These are phyloP conservation scores for Odontarrhena argentea DNA, from an alignment of 345 rosid species.

Conservation along the genomic window DNA sequence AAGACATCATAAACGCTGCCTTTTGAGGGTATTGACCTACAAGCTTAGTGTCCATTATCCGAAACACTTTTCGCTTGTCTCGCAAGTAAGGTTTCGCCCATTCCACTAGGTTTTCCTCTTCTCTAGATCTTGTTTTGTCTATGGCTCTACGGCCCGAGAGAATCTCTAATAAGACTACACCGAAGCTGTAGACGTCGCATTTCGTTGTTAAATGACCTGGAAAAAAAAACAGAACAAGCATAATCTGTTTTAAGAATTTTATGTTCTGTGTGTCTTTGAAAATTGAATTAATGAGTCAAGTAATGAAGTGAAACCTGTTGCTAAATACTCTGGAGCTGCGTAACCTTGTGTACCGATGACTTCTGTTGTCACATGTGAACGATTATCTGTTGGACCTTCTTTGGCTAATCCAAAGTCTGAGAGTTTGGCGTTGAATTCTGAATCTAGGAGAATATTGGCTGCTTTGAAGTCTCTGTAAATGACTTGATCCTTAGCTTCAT, in stretches of 20 bases:
- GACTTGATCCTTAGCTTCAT: slow-evolving; percentile 65
- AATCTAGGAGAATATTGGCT: slow-evolving; percentile 75
- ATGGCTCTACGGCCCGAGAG: slow-evolving; percentile 68
- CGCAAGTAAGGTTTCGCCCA: slow-evolving; percentile 81
- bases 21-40: slow-evolving; percentile 87
- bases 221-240: slow-evolving; percentile 10
- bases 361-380: slow-evolving; percentile 87
- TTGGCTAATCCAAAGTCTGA: slow-evolving; percentile 96
- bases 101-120: slow-evolving; percentile 71
- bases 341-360: slow-evolving; percentile 89
- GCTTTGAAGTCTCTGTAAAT: slow-evolving; percentile 87
- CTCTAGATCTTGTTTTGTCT: slow-evolving; percentile 55
- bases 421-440: slow-evolving; percentile 73
- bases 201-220: slow-evolving; percentile 90
- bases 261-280: neutral
- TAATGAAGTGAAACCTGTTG: slow-evolving; percentile 56
- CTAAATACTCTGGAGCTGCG: slow-evolving; percentile 92
- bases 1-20: slow-evolving; percentile 71
- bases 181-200: slow-evolving; percentile 89
- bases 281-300: neutral
- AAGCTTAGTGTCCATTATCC: slow-evolving; percentile 86
- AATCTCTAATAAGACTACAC: slow-evolving; percentile 77
- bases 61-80: slow-evolving; percentile 58
- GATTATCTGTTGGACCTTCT: slow-evolving; percentile 89
- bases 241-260: neutral